These are phyloP conservation scores for Limonium bicolor DNA, from an alignment of 148 eudicot species.

Conservation along the genomic window DNA sequence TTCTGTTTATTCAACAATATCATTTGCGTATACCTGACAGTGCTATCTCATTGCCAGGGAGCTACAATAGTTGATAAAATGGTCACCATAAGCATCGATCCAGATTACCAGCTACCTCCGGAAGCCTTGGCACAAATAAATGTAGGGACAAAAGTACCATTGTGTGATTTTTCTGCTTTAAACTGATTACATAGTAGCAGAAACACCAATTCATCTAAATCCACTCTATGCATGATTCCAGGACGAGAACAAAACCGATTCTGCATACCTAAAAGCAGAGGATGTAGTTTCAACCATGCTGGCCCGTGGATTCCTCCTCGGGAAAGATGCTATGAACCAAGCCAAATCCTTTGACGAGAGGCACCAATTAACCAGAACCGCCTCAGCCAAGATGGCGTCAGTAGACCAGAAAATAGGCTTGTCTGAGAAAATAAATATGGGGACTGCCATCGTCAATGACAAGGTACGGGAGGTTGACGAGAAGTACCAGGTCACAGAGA, in stretches of 20 bases:
- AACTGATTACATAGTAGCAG: background rate
- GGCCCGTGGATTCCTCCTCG: conserved; percentile 36
- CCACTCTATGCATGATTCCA: background rate
- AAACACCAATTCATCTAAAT: background rate
- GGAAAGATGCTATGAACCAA: conserved; percentile 32
- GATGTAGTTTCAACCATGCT: conserved; percentile 47
- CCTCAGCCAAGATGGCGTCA: conserved; percentile 30
- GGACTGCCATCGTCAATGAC: conserved; percentile 22
- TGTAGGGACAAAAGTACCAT: no score
- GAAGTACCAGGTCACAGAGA: conserved; percentile 28
- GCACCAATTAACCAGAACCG: conserved; percentile 26
- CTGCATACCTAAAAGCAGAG: conserved; percentile 31
- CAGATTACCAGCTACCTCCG: conserved; percentile 66
- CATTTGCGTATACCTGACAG: background rate
- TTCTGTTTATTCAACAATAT: background rate
- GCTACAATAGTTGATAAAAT: conserved; percentile 73
- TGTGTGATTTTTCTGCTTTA: no score
- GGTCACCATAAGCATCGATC: conserved; percentile 48
- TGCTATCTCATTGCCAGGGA: conserved; percentile 38
- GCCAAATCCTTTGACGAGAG: conserved; percentile 35
- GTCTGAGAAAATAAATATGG: conserved; percentile 21
- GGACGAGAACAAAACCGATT: conserved; percentile 9
- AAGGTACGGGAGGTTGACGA: conserved; percentile 32
- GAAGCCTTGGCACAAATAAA: background rate
- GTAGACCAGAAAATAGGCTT: conserved; percentile 30